A percentile compares a stretch with the other conserved stretches of the same genome.
phyloP scores from a whole-genome alignment of 2,329 filamentous ascomycete genomes.

The Apiospora pterosperma region DNA sequence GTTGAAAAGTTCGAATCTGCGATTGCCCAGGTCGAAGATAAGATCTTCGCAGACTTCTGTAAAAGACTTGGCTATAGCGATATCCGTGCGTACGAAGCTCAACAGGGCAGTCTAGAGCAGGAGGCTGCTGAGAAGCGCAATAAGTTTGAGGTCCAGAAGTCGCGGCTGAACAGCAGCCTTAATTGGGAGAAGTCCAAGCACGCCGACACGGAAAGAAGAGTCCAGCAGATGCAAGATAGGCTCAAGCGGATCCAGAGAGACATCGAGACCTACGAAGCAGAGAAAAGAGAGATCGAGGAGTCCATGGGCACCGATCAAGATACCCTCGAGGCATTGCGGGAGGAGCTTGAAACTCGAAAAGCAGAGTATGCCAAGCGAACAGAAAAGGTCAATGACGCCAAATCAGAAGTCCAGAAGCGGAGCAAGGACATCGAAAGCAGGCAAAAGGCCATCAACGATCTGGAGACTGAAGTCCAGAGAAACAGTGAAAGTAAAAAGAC shows the following conservation, averaged over 20 bases:
- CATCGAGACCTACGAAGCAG: slow-evolving; percentile 65
- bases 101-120: slow-evolving; percentile 88
- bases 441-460: slow-evolving; percentile 68
- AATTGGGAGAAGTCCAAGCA: slow-evolving; percentile 54
- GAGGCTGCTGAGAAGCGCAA: slow-evolving; percentile 84
- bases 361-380: slow-evolving; percentile 65
- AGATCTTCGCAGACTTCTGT: slow-evolving; percentile 84
- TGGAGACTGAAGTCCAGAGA: slow-evolving; percentile 85
- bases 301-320: slow-evolving; percentile 70
- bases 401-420: slow-evolving; percentile 76
- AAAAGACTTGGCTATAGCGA: slow-evolving; percentile 80
- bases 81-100: slow-evolving; percentile 89
- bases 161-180: slow-evolving; percentile 62
- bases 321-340: slow-evolving; percentile 72
- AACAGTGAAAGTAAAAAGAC: slow-evolving; percentile 82
- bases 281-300: slow-evolving; percentile 73
- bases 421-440: slow-evolving; percentile 76
- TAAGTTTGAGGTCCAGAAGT: slow-evolving; percentile 81
- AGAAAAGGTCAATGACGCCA: slow-evolving; percentile 74
- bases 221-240: slow-evolving; percentile 64
- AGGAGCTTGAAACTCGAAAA: slow-evolving; percentile 67
- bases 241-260: slow-evolving; percentile 65
- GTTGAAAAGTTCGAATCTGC: slow-evolving; percentile 55
- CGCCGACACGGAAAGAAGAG: slow-evolving; percentile 61
- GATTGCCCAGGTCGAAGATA: slow-evolving; percentile 80